Evolutionary conservation across 2,329 filamentous ascomycete genomes (phyloP).

Genomic region (Chaetomiaceae sp.): DNA sequence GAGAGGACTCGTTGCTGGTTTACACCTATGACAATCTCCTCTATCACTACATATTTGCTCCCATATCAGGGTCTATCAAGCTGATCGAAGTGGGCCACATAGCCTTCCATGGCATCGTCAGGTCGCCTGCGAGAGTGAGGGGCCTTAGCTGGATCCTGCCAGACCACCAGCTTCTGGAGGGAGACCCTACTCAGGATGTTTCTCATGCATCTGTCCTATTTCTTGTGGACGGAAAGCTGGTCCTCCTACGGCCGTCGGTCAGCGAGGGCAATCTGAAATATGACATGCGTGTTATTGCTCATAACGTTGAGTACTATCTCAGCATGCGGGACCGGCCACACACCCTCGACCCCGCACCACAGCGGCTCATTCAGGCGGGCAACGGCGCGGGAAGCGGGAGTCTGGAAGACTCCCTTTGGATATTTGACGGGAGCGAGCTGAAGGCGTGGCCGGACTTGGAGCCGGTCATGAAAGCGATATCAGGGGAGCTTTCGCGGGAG

Average conservation of each 20-base stretch:
- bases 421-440: slow-evolving; percentile 83
- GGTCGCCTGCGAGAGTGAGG: slow-evolving; percentile 86
- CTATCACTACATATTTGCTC: slow-evolving; percentile 88
- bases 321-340: slow-evolving; percentile 79
- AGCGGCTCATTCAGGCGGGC: slow-evolving; percentile 19
- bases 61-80: slow-evolving; percentile 62
- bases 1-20: slow-evolving; percentile 89
- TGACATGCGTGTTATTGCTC: slow-evolving; percentile 94
- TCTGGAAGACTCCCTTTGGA: slow-evolving; percentile 85
- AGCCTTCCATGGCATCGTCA: slow-evolving; percentile 91
- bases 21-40: slow-evolving; percentile 97
- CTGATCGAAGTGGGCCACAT: slow-evolving; percentile 96
- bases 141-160: slow-evolving; percentile 95
- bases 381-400: slow-evolving; percentile 38
- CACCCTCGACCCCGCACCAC: slow-evolving; percentile 32
- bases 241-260: slow-evolving; percentile 80
- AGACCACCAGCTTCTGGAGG: slow-evolving; percentile 80
- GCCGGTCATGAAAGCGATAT: slow-evolving; percentile 70
- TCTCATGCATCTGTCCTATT: slow-evolving; percentile 90
- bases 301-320: slow-evolving; percentile 93
- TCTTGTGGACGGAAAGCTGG: slow-evolving; percentile 94
- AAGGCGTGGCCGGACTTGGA: slow-evolving; percentile 87
- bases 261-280: slow-evolving; percentile 88
- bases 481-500: slow-evolving; percentile 62
- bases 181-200: slow-evolving; percentile 93